phyloP scores from a whole-genome alignment of 805 yeast species.

The Yarrowia osloensis region DNA sequence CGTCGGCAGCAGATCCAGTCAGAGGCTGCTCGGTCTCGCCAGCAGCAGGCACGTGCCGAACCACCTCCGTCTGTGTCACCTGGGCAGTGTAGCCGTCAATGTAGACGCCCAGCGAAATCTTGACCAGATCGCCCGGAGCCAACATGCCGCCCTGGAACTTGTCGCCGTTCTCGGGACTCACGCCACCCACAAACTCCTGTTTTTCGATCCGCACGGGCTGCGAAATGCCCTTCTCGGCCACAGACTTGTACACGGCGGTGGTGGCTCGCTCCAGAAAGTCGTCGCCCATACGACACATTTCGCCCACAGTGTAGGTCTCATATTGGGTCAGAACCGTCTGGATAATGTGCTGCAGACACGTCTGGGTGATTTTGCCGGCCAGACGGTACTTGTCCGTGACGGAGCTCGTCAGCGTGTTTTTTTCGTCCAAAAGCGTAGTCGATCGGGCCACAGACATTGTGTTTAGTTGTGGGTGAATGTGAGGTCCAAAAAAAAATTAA shows the following conservation, averaged over 20 bases:
- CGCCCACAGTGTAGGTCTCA: conserved; percentile 44
- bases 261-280: conserved; percentile 65
- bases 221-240: conserved; percentile 83
- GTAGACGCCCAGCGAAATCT: conserved; percentile 84
- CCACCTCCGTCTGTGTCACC: conserved; percentile 82
- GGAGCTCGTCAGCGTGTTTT: conserved; percentile 61
- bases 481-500: background rate
- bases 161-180: conserved; percentile 69
- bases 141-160: conserved; percentile 49
- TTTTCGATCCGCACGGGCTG: conserved; percentile 88
- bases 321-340: conserved; percentile 34
- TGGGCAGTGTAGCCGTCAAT: conserved; percentile 93
- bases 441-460: conserved; percentile 34
- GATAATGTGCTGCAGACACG: conserved; percentile 65
- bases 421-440: conserved; percentile 57
- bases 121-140: conserved; percentile 79
- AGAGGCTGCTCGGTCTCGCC: conserved; percentile 71
- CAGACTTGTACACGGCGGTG: conserved; percentile 55
- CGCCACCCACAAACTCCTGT: conserved; percentile 74
- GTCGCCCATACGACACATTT: conserved; percentile 82
- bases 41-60: conserved; percentile 50
- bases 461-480: background rate
- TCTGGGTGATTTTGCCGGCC: conserved; percentile 88
- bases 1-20: conserved; percentile 84
- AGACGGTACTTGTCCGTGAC: conserved; percentile 80